These are phyloP conservation scores for Echeveria elegans DNA, from an alignment of 164 flowering plant genomes.

Conservation along the genomic window DNA sequence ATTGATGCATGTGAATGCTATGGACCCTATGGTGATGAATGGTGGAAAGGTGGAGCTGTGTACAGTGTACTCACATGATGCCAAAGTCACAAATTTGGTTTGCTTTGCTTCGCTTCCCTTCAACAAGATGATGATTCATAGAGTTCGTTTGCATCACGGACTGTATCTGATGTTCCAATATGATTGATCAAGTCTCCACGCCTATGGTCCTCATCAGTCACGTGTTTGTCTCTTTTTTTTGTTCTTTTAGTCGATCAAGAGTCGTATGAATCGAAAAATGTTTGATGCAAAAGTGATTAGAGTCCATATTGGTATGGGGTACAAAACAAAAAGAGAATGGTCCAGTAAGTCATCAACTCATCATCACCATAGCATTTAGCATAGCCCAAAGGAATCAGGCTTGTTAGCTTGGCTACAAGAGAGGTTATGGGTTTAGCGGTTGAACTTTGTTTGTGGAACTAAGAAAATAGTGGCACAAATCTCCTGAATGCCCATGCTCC, in stretches of 20 bases:
- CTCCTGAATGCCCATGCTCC: no score
- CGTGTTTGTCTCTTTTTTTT: no score
- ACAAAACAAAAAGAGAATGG: no score
- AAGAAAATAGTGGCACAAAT: no score
- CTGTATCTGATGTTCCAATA: not conserved
- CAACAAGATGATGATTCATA: not conserved
- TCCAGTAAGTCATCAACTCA: not conserved
- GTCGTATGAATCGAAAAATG: no score
- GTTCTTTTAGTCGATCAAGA: no score
- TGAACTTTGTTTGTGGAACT: no score
- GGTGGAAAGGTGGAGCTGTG: not conserved
- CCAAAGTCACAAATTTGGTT: not conserved
- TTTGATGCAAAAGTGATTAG: no score
- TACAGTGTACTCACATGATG: not conserved
- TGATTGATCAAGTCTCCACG: not conserved
- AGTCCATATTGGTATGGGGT: no score
- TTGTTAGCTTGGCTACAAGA: no score
- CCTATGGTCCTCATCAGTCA: not conserved
- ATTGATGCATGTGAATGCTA: not conserved
- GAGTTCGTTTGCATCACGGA: not conserved
- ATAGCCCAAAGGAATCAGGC: not conserved
- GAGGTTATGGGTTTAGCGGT: no score
- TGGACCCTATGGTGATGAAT: not conserved
- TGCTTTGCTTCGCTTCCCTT: not conserved
- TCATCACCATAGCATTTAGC: no score